Evolutionary conservation across 176 grass and related monocot species (phyloP).

Genomic region (Bromus sterilis): DNA sequence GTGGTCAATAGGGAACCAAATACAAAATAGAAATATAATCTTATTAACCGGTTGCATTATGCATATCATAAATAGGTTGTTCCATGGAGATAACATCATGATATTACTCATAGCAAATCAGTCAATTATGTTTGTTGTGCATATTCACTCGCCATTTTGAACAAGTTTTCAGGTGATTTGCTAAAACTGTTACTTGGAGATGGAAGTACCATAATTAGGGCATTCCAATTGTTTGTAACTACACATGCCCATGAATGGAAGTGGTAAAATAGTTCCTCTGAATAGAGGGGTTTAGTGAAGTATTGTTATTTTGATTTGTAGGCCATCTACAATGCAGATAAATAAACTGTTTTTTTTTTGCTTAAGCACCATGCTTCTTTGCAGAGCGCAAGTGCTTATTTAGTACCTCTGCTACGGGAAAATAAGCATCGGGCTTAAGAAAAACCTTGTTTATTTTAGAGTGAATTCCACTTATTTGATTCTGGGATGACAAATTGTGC

Average conservation of each 20-base stretch:
- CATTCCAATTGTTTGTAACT: background rate
- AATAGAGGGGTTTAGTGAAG: background rate
- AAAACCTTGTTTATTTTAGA: background rate
- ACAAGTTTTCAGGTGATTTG: background rate
- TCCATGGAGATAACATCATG: background rate
- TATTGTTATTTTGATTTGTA: background rate
- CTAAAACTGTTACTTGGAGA: background rate
- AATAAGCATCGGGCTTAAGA: too few species aligned
- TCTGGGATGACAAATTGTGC: background rate
- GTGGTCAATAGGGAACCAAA: background rate
- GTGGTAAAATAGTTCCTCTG: background rate
- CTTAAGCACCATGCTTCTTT: too few species aligned
- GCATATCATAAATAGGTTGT: background rate
- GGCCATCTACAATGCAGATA: too few species aligned
- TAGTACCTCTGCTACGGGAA: too few species aligned
- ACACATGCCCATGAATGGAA: background rate
- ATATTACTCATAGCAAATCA: background rate
- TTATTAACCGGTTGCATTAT: background rate
- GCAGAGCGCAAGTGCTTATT: too few species aligned
- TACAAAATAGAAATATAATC: background rate
- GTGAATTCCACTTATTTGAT: background rate
- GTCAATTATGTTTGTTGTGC: background rate
- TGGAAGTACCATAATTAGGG: background rate
- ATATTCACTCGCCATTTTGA: background rate
- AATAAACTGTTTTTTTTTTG: too few species aligned